phyloP scores from a whole-genome alignment of 495 filamentous ascomycete genomes.

The Talaromyces borbonicus region DNA sequence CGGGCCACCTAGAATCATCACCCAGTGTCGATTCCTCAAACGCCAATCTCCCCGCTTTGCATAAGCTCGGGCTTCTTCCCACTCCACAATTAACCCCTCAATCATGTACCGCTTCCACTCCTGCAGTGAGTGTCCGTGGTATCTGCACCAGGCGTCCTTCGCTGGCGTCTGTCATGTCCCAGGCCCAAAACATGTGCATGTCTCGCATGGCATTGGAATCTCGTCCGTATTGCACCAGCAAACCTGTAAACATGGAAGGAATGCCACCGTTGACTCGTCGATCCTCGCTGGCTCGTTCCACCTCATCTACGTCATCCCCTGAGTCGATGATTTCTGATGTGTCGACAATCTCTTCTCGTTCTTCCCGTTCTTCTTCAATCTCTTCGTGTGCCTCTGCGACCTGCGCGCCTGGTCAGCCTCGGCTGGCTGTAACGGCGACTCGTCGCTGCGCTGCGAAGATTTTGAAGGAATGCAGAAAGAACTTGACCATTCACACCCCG shows the following conservation, averaged over 20 bases:
- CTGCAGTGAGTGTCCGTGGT: constrained; percentile 70
- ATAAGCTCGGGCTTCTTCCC: constrained; percentile 57
- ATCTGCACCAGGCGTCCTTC: constrained; percentile 48
- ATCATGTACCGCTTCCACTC: constrained; percentile 63
- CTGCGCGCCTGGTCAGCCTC: constrained; percentile 55
- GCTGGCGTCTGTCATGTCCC: constrained; percentile 72
- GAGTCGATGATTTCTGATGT: constrained; percentile 87
- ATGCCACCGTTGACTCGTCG: constrained; percentile 49
- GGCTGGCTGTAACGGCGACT: constrained; percentile 72
- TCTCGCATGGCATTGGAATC: constrained; percentile 52
- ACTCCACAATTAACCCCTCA: constrained; percentile 80
- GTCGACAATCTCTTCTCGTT: constrained; percentile 48
- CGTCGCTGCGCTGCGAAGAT: constrained; percentile 61
- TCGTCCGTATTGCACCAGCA: constrained; percentile 44
- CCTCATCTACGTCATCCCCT: constrained; percentile 72
- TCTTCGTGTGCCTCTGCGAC: constrained; percentile 58
- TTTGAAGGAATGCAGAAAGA: constrained; percentile 32
- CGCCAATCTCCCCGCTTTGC: constrained; percentile 37
- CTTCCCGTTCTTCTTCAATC: constrained; percentile 65
- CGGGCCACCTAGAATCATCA: constrained; percentile 51
- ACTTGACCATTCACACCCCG: constrained; percentile 29
- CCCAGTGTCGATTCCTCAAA: constrained; percentile 23
- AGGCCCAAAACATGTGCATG: constrained; percentile 54
- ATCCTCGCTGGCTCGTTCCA: constrained; percentile 66
- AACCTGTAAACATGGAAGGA: constrained; percentile 37